These are phyloP conservation scores for Aspergillus egyptiacus DNA, from an alignment of 495 filamentous ascomycete genomes.

Conservation along the genomic window DNA sequence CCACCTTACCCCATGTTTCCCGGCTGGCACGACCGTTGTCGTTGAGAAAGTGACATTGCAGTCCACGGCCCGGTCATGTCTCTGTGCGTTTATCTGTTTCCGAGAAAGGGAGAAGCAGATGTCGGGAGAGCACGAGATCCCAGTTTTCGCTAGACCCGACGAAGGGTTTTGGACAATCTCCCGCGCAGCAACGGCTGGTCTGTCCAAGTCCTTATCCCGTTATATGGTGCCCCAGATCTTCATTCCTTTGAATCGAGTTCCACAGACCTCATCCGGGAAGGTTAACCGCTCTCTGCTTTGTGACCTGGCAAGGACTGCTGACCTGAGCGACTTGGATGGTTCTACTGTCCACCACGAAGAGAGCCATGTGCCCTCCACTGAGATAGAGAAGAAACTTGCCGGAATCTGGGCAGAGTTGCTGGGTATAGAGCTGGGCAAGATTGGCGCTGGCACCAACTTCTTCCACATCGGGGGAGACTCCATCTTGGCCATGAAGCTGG, in stretches of 20 bases:
- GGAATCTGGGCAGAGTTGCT: constrained; percentile 16
- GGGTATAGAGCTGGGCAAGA: neutral
- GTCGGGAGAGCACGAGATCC: too few species aligned
- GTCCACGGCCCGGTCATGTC: neutral
- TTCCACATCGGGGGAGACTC: constrained; percentile 32
- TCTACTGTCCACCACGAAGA: too few species aligned
- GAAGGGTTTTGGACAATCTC: too few species aligned
- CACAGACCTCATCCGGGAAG: neutral
- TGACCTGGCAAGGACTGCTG: neutral
- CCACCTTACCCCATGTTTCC: neutral
- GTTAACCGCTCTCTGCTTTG: neutral
- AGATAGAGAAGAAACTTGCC: neutral
- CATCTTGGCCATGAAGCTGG: constrained; percentile 29
- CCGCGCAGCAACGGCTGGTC: neutral
- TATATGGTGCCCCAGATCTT: neutral
- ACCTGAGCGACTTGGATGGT: too few species aligned
- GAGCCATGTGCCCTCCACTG: neutral
- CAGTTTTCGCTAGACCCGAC: too few species aligned
- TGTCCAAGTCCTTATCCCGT: neutral
- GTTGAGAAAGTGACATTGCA: too few species aligned
- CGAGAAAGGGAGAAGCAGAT: neutral
- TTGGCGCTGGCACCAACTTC: constrained; percentile 21
- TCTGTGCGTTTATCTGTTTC: neutral
- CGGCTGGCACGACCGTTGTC: neutral
- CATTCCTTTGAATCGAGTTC: neutral